phyloP scores from a whole-genome alignment of 805 yeast genomes.

The Kazachstania martiniae region DNA sequence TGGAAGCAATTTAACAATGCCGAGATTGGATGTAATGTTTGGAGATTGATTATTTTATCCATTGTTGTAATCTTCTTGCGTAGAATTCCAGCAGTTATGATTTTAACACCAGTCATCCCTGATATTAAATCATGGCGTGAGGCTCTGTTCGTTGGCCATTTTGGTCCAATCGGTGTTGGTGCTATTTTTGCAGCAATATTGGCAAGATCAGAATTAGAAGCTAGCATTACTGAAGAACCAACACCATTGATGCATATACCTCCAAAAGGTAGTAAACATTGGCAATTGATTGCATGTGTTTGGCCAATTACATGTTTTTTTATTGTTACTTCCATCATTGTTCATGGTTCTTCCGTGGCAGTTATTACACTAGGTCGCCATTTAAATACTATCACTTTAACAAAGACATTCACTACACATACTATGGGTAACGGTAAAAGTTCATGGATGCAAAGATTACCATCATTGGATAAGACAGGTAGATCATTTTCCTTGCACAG shows the following conservation, averaged over 20 bases:
- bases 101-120: conserved; percentile 68
- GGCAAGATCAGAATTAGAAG: conserved; percentile 63
- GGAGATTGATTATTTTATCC: conserved; percentile 73
- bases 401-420: conserved; percentile 76
- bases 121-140: conserved; percentile 89
- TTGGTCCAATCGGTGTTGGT: conserved; percentile 95
- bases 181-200: conserved; percentile 77
- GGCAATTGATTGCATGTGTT: conserved; percentile 47
- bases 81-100: conserved; percentile 72
- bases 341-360: conserved; percentile 88
- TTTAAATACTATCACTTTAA: conserved; percentile 82
- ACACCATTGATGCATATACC: conserved; percentile 50
- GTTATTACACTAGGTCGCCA: conserved; percentile 68
- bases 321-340: conserved; percentile 70
- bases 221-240: conserved; percentile 35
- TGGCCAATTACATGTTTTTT: conserved; percentile 83
- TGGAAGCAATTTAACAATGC: conserved; percentile 68
- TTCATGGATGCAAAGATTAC: conserved; percentile 79
- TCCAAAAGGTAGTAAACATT: conserved; percentile 36
- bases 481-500: conserved; percentile 75
- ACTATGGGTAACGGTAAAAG: conserved; percentile 45
- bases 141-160: conserved; percentile 88
- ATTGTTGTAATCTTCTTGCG: conserved; percentile 64
- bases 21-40: conserved; percentile 52
- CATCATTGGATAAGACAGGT: conserved; percentile 55